Conservation (phyloP, 208 protist genomes). For the Trypanosoma avium region DNA sequence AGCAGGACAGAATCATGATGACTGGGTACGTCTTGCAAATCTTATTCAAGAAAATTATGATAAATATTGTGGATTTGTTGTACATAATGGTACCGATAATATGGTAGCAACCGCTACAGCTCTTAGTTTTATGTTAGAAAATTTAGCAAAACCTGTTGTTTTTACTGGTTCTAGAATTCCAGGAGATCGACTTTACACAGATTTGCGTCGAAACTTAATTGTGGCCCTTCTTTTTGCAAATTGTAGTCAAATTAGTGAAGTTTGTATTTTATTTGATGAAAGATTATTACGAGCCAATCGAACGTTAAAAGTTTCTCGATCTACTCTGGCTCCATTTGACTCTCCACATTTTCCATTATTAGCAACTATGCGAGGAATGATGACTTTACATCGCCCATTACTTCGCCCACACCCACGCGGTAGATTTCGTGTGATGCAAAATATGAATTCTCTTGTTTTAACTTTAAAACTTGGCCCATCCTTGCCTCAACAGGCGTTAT, state of each 20-base stretch:
- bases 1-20: conserved; percentile 49
- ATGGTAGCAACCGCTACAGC: conserved; percentile 95
- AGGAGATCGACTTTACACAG: conserved; percentile 81
- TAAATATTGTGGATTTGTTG: conserved; percentile 96
- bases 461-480: conserved; percentile 79
- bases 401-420: conserved; percentile 49
- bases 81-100: conserved; percentile 96
- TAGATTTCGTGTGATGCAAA: conserved; percentile 49
- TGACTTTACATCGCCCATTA: conserved; percentile 50
- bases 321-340: conserved; percentile 88
- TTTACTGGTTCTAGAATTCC: conserved; percentile 96
- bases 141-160: conserved; percentile 96
- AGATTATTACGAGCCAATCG: conserved; percentile 94
- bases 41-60: conserved; percentile 82
- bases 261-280: conserved; percentile 96
- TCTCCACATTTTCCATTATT: conserved; percentile 91
- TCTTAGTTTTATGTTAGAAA: conserved; percentile 97
- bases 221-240: conserved; percentile 83
- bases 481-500: conserved; percentile 23
- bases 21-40: conserved; percentile 74
- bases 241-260: conserved; percentile 89
- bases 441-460: conserved; percentile 50
- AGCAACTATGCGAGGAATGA: conserved; percentile 55
- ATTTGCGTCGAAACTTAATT: conserved; percentile 88
- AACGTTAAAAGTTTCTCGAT: conserved; percentile 74